These are phyloP conservation scores for Leishmania amazonensis DNA, from an alignment of 208 protist species.

Conservation along the genomic window DNA sequence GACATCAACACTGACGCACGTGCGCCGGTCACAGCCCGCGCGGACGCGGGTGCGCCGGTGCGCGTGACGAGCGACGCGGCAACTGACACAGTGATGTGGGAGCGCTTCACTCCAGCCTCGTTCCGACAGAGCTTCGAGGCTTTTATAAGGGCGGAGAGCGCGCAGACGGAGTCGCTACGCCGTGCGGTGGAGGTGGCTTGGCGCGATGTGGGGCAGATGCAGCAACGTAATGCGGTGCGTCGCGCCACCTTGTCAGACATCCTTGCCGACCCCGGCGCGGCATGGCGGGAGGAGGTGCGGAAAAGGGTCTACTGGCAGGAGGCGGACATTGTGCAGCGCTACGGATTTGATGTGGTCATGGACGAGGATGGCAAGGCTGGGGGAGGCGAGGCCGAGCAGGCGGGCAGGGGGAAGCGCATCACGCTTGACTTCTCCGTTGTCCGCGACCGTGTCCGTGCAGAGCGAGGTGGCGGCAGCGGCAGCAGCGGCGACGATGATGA, in stretches of 20 bases:
- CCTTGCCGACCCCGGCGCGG: constrained; percentile 26
- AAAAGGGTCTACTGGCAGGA: constrained; percentile 62
- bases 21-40: background rate
- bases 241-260: constrained; percentile 26
- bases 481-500: background rate
- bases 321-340: constrained; percentile 44
- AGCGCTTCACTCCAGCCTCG: constrained; percentile 36
- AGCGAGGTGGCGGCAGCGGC: background rate
- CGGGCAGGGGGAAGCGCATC: constrained; percentile 17
- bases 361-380: background rate
- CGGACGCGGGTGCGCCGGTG: constrained; percentile 7
- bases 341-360: constrained; percentile 44
- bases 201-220: constrained; percentile 55
- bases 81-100: constrained; percentile 35
- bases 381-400: background rate
- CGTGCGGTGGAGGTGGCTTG: constrained; percentile 46
- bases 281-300: constrained; percentile 24
- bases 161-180: constrained; percentile 32
- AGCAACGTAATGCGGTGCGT: constrained; percentile 49
- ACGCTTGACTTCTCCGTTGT: constrained; percentile 41
- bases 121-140: constrained; percentile 17
- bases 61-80: constrained; percentile 13
- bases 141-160: constrained; percentile 31
- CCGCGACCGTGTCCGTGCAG: background rate
- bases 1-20: background rate